Conservation (phyloP, 805 yeast species). For the Yamadazyma nakazawae region DNA sequence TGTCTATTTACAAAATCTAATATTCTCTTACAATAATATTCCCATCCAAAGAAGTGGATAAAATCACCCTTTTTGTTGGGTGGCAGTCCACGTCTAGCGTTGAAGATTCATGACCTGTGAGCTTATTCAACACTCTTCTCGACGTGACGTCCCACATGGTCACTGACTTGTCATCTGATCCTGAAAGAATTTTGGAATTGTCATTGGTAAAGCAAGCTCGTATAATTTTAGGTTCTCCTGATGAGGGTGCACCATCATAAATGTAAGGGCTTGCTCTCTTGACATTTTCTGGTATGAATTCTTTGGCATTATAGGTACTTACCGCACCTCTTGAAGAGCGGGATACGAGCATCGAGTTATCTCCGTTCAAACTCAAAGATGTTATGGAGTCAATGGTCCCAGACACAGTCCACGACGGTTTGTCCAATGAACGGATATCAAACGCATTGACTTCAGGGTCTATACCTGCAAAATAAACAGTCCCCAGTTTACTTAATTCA, state of each 20-base stretch:
- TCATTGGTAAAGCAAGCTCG: conserved; percentile 47
- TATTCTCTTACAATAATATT: conserved; percentile 47
- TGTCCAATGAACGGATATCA: conserved; percentile 48
- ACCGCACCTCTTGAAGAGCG: conserved; percentile 57
- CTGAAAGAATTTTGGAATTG: conserved; percentile 46
- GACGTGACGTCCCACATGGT: conserved; percentile 60
- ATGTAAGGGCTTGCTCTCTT: conserved; percentile 43
- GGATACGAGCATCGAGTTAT: conserved; percentile 47
- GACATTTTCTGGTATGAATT: conserved; percentile 36
- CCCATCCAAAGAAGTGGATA: conserved; percentile 56
- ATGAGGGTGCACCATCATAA: conserved; percentile 56
- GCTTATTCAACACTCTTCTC: conserved; percentile 44
- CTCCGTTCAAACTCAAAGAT: conserved; percentile 47
- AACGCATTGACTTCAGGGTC: conserved; percentile 61
- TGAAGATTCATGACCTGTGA: conserved; percentile 59
- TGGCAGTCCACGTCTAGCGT: conserved; percentile 60
- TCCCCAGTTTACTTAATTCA: conserved; percentile 7
- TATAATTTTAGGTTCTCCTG: conserved; percentile 47
- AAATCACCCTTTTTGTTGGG: conserved; percentile 38
- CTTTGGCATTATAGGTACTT: conserved; percentile 53
- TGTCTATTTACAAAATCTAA: conserved; percentile 5
- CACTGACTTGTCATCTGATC: conserved; percentile 58
- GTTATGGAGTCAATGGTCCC: conserved; percentile 52
- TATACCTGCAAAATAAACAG: conserved; percentile 60
- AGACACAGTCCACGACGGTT: conserved; percentile 45